These are phyloP conservation scores for Trichoderma lentiforme DNA, from an alignment of 2,329 filamentous ascomycete genomes.

Conservation along the genomic window DNA sequence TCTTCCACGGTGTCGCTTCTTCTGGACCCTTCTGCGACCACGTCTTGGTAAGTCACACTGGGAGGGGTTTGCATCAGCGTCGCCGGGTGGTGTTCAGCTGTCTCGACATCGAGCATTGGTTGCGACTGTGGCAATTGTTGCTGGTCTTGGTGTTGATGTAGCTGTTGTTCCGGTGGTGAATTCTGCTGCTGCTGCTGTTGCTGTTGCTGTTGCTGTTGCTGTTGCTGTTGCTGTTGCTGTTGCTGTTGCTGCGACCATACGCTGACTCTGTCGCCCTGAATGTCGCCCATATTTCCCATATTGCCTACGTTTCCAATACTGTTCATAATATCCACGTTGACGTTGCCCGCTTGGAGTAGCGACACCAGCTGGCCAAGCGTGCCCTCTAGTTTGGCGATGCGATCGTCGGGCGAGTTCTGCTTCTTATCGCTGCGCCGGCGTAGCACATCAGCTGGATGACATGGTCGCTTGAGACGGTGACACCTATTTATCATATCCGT, in stretches of 20 bases:
- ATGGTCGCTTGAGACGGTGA: not conserved
- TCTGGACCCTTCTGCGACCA: not conserved
- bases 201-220: not conserved
- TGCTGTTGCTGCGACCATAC: not conserved
- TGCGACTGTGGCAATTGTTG: not conserved
- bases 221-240: not conserved
- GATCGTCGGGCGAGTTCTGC: not conserved
- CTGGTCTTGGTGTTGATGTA: not conserved
- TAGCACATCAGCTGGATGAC: not conserved
- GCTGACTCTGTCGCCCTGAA: not conserved
- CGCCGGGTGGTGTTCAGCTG: not conserved
- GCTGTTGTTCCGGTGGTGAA: not conserved
- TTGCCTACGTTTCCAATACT: not conserved
- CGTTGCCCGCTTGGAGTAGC: not conserved
- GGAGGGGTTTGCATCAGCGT: not conserved
- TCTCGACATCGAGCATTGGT: not conserved
- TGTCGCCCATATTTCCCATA: not conserved
- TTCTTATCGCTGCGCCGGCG: not conserved
- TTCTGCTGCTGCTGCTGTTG: not conserved
- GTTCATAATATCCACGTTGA: not conserved
- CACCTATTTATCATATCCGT: not conserved
- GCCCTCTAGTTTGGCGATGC: not conserved
- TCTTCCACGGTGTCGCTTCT: not conserved
- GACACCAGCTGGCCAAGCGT: not conserved
- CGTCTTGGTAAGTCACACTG: not conserved